These are phyloP conservation scores for Collybiopsis luxurians DNA, from an alignment of 768 basidiomycete genomes.

Conservation along the genomic window DNA sequence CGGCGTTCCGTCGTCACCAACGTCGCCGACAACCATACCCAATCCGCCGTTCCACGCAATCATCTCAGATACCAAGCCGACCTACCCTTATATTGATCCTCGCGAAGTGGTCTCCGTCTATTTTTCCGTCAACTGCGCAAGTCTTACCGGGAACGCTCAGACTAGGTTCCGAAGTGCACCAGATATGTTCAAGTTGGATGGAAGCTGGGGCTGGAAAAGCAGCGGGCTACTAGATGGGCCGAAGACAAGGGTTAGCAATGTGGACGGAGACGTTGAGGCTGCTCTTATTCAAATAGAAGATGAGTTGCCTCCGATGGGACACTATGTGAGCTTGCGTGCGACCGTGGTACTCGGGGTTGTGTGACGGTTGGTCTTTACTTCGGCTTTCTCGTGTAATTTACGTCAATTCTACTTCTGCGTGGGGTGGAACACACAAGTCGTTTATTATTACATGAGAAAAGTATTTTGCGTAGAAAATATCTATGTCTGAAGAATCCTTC, in stretches of 20 bases:
- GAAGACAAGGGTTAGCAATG: conserved; percentile 31
- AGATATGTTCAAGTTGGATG: conserved; percentile 78
- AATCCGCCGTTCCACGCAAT: neutral
- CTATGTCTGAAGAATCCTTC: no score
- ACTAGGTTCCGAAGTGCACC: conserved; percentile 85
- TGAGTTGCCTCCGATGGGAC: conserved; percentile 19
- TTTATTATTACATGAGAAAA: no score
- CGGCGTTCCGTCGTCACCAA: neutral
- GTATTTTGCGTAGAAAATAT: no score
- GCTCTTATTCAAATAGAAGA: conserved; percentile 10
- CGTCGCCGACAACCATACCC: neutral
- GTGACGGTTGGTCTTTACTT: neutral
- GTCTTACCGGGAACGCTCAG: conserved; percentile 75
- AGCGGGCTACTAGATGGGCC: conserved; percentile 34
- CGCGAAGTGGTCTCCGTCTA: conserved; percentile 71
- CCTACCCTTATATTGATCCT: conserved; percentile 74
- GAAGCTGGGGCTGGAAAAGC: conserved; percentile 94
- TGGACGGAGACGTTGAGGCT: conserved; percentile 16
- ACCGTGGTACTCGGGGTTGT: conserved; percentile 13
- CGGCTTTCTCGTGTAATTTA: no score
- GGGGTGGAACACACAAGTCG: no score
- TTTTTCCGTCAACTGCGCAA: conserved; percentile 81
- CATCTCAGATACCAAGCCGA: neutral
- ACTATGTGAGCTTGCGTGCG: conserved; percentile 11
- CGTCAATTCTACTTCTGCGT: no score